Evolutionary conservation across 73 alveolate species (phyloP).

Genomic region (Stentor coeruleus): DNA sequence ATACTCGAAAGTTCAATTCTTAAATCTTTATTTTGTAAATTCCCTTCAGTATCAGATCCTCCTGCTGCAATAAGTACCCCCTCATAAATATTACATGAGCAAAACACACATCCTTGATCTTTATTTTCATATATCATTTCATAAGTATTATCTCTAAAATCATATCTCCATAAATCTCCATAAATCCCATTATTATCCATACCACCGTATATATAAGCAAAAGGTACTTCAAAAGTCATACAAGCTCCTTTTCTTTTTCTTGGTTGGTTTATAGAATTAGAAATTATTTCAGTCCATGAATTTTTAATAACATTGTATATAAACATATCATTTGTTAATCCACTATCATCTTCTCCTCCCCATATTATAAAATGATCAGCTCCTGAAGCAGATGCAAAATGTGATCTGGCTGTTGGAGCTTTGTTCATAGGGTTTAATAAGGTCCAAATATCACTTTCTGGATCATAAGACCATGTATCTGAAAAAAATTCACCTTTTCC

Average conservation of each 20-base stretch:
- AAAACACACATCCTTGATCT: background rate
- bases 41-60: too few species aligned
- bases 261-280: background rate
- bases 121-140: background rate
- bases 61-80: too few species aligned
- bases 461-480: background rate
- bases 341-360: background rate
- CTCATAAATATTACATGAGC: too few species aligned
- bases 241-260: slow-evolving; percentile 1
- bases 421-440: background rate
- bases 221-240: background rate
- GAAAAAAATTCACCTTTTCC: background rate
- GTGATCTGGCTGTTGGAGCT: slow-evolving; percentile 2
- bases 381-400: background rate
- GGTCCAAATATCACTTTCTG: background rate
- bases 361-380: background rate
- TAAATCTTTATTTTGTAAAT: too few species aligned
- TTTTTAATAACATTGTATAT: background rate
- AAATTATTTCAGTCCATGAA: background rate
- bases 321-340: background rate
- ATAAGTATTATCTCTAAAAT: background rate
- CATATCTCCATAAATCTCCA: background rate
- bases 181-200: background rate
- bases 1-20: too few species aligned
- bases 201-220: background rate